Evolutionary conservation across 495 filamentous ascomycete genomes (phyloP).

Genomic region (Penicillium herquei): DNA sequence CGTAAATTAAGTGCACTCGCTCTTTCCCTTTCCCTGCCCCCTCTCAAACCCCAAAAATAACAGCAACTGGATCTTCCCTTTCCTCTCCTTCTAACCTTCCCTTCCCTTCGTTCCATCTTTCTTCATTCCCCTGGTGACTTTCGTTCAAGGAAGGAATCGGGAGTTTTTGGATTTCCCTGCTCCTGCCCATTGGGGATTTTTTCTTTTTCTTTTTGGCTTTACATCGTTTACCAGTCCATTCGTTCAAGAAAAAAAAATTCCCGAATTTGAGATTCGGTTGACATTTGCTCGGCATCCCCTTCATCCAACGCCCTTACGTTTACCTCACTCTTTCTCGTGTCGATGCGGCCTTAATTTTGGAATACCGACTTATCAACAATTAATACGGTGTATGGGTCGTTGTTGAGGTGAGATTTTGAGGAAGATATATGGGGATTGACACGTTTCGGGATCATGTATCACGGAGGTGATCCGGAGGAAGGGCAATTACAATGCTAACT

Average conservation of each 20-base stretch:
- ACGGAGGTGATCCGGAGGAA: not conserved
- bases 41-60: constrained; percentile 43
- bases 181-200: constrained; percentile 10
- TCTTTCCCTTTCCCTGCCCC: not conserved
- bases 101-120: constrained; percentile 31
- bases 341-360: constrained; percentile 23
- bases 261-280: constrained; percentile 24
- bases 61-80: constrained; percentile 28
- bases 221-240: constrained; percentile 3
- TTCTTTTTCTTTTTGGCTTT: constrained; percentile 4
- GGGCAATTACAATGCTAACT: constrained; percentile 1
- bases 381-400: constrained; percentile 36
- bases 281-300: constrained; percentile 11
- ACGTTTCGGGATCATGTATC: not conserved
- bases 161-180: constrained; percentile 20
- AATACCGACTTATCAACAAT: constrained; percentile 2
- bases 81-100: constrained; percentile 23
- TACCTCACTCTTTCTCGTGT: constrained; percentile 18
- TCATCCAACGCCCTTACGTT: constrained; percentile 11
- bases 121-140: constrained; percentile 29
- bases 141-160: constrained; percentile 29
- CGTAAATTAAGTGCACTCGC: constrained; percentile 34
- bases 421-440: too few species aligned
- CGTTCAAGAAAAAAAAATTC: constrained; percentile 7
- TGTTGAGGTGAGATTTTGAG: constrained; percentile 32